Conservation (phyloP, 345 rosid species). For the Balakata baccata region DNA sequence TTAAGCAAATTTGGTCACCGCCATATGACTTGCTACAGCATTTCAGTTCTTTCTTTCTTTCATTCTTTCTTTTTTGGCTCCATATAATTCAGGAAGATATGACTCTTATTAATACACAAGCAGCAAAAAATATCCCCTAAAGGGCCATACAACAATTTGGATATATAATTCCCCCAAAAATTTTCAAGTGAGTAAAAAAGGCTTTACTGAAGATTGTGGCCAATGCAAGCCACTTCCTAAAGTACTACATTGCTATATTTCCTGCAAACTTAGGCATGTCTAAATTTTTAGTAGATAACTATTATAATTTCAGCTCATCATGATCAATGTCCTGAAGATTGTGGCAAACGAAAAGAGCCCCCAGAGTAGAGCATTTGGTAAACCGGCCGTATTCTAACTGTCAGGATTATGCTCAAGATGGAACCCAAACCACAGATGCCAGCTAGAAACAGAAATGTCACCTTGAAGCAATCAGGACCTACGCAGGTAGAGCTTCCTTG, state of each 20-base stretch:
- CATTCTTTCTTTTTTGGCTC: too few relatives aligned
- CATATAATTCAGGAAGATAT: not conserved
- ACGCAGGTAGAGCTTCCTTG: slow-evolving; percentile 74
- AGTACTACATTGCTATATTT: not conserved
- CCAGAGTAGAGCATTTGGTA: slow-evolving; percentile 82
- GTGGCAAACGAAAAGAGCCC: slow-evolving; percentile 69
- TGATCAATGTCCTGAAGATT: slow-evolving; percentile 37
- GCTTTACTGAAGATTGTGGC: not conserved
- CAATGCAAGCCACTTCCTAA: not conserved
- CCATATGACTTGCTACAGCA: not conserved
- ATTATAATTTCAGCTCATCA: not conserved
- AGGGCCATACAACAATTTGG: not conserved
- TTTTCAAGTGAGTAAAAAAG: not conserved
- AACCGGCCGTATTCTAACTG: slow-evolving; percentile 74
- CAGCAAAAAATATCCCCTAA: not conserved
- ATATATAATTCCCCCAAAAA: not conserved
- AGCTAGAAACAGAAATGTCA: slow-evolving; percentile 74
- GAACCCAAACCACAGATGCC: slow-evolving; percentile 70
- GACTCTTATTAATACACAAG: not conserved
- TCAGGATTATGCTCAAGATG: slow-evolving; percentile 58
- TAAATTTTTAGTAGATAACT: not conserved
- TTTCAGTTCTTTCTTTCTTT: too few relatives aligned
- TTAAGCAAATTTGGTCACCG: too few relatives aligned
- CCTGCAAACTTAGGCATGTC: not conserved
- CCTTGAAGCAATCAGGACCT: slow-evolving; percentile 77